phyloP scores from a whole-genome alignment of 2,329 filamentous ascomycete species.

The Clonostachys chloroleuca region DNA sequence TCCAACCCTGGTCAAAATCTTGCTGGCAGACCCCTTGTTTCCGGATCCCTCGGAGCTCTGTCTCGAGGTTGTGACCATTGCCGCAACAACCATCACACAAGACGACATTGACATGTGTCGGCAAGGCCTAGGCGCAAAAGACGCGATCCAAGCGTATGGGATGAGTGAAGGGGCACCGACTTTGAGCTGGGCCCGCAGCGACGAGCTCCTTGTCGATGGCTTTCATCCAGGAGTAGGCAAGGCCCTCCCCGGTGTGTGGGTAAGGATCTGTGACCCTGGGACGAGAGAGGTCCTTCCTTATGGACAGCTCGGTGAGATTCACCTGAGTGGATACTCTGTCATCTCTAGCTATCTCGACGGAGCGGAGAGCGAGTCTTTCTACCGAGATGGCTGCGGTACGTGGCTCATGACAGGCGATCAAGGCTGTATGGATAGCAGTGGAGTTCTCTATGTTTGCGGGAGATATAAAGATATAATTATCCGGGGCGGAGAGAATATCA shows the following conservation, averaged over 20 bases:
- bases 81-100: slow-evolving; percentile 19
- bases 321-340: slow-evolving; percentile 27
- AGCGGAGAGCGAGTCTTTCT: slow-evolving; percentile 21
- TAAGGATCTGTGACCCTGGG: slow-evolving; percentile 27
- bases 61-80: slow-evolving; percentile 25
- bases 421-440: slow-evolving; percentile 27
- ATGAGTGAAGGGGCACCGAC: slow-evolving; percentile 39
- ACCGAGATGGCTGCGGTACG: slow-evolving; percentile 19
- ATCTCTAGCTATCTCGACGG: slow-evolving; percentile 24
- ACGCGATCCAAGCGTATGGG: slow-evolving; percentile 32
- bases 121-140: slow-evolving; percentile 19
- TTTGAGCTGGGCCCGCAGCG: slow-evolving; percentile 29
- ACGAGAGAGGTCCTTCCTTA: slow-evolving; percentile 17
- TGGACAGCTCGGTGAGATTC: slow-evolving; percentile 30
- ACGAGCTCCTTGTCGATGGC: slow-evolving; percentile 18
- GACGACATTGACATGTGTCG: slow-evolving; percentile 24
- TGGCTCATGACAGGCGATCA: slow-evolving; percentile 37
- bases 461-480: slow-evolving; percentile 41
- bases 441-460: slow-evolving; percentile 29
- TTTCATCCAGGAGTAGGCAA: slow-evolving; percentile 34
- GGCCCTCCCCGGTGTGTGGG: slow-evolving; percentile 29
- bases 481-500: slow-evolving; percentile 37
- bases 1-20: slow-evolving; percentile 24
- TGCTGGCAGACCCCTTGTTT: slow-evolving; percentile 20
- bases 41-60: slow-evolving; percentile 15